A percentile compares a stretch with the other conserved stretches of the same genome.
phyloP scores from a whole-genome alignment of 2,329 filamentous ascomycete genomes.

The Ceratocystis albifundus region DNA sequence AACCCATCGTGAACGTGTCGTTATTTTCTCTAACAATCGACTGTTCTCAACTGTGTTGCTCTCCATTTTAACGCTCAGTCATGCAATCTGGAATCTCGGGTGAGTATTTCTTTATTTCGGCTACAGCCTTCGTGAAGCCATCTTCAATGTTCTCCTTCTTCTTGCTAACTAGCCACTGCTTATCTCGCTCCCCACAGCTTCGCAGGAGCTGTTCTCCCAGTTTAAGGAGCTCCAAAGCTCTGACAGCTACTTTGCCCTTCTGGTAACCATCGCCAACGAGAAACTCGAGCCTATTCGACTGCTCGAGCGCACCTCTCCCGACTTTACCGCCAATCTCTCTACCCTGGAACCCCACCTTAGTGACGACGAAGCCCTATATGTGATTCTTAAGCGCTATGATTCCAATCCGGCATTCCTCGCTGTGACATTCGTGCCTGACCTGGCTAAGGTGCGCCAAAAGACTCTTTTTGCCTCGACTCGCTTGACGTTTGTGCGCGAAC shows the following conservation, averaged over 20 bases:
- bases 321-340: slow-evolving; percentile 53
- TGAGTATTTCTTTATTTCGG: slow-evolving; percentile 29
- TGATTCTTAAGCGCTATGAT: slow-evolving; percentile 59
- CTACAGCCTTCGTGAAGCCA: background rate
- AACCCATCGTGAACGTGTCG: slow-evolving; percentile 9
- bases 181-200: slow-evolving; percentile 41
- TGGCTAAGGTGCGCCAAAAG: slow-evolving; percentile 70
- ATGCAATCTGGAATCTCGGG: slow-evolving; percentile 76
- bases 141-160: background rate
- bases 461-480: slow-evolving; percentile 75
- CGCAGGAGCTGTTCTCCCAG: slow-evolving; percentile 61
- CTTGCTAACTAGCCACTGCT: background rate
- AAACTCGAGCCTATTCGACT: slow-evolving; percentile 49
- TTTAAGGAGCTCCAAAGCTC: slow-evolving; percentile 59
- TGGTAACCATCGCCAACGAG: slow-evolving; percentile 60
- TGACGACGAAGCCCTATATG: slow-evolving; percentile 57
- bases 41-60: background rate
- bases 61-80: slow-evolving; percentile 20
- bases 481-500: slow-evolving; percentile 61
- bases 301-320: slow-evolving; percentile 42
- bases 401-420: slow-evolving; percentile 49
- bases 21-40: background rate
- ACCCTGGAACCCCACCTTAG: slow-evolving; percentile 53
- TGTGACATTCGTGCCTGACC: slow-evolving; percentile 67
- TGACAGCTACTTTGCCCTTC: slow-evolving; percentile 52